Base-by-base conservation (phyloP, 1,284 basidiomycete species). In the Cryptococcus deneoformans region DNA sequence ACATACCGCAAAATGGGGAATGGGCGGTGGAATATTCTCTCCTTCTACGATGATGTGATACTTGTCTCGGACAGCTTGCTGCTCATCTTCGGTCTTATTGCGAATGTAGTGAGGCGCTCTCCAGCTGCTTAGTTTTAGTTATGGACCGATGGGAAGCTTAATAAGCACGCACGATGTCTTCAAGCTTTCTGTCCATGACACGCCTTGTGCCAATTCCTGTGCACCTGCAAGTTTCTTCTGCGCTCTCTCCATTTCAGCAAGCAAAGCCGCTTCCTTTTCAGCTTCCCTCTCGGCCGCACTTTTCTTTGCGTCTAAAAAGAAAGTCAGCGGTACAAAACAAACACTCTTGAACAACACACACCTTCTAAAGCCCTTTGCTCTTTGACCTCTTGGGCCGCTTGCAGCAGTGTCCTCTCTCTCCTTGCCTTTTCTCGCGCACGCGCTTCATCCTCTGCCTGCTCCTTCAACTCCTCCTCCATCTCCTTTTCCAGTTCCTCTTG, bases 321-420 rank as follows among this genome's bases (percentile, higher is more conserved):
- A 24, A 14, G 24, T 47, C 43, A 54, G 43, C 36, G 11, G 20
- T 52, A 29, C n/a, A 8, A 6, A n/a, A 10, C 44, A 43, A 52
- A 44, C n/a, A n/a, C 44, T n/a, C 20, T 20, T 20, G 12, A 20
- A 20, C 9, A 50, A 29, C 20, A 77, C 82, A 37, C 57, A 92
- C 92, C 89, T 80, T 93, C 89, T 52, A 81, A 81, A 10, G 88
- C 90, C 76, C 87, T 90, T 70, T 82, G 82, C 38, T 83, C 82
- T 73, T 94, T 91, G 29, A 97, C 92, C 72, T 96, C 92, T 77
- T 95, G 92, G 0, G 93, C 93, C 71, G 94, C 90, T 69, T 92
- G 79, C 53, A 97, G 79, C 53, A 97, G 77, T 0, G 92, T 95
- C 64, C 90, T 80, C 74, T 92, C 89, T 72, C 86, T 87, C 58